These are phyloP conservation scores for Apiospora arundinis DNA, from an alignment of 2,329 filamentous ascomycete species.

Conservation along the genomic window DNA sequence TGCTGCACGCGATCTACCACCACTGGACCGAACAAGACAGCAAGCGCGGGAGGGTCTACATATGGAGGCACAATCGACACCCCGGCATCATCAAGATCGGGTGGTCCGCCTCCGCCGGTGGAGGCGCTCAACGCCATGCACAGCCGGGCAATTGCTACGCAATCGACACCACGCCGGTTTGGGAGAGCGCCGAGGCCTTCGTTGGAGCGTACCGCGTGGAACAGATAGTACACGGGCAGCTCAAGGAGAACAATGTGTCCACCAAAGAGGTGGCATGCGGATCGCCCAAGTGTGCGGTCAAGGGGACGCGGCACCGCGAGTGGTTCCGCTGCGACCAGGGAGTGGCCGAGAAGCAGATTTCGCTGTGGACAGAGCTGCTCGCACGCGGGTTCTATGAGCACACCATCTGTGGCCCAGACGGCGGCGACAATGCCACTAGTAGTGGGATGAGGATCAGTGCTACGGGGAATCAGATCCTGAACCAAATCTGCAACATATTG, in stretches of 20 bases:
- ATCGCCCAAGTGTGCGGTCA: not conserved
- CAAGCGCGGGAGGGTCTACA: not conserved
- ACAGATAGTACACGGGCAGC: not conserved
- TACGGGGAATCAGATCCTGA: not conserved
- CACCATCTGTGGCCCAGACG: too few relatives aligned
- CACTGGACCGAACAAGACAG: not conserved
- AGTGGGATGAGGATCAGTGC: not conserved
- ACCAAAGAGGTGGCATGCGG: not conserved
- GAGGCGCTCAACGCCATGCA: not conserved
- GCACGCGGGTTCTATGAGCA: not conserved
- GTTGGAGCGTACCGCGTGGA: not conserved
- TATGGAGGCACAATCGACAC: not conserved
- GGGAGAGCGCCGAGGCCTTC: not conserved
- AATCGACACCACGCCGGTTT: not conserved
- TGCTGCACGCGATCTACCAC: not conserved
- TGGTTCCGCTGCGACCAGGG: not conserved
- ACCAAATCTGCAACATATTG: not conserved
- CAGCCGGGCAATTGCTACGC: conserved; percentile 9
- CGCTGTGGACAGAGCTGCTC: not conserved
- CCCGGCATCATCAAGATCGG: not conserved
- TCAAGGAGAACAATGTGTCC: not conserved
- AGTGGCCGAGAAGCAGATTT: not conserved
- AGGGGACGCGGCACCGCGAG: not conserved
- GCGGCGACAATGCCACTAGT: too few relatives aligned
- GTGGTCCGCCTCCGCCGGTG: not conserved